phyloP scores from a whole-genome alignment of 257 asterid species.

The Primulina huaijiensis region DNA sequence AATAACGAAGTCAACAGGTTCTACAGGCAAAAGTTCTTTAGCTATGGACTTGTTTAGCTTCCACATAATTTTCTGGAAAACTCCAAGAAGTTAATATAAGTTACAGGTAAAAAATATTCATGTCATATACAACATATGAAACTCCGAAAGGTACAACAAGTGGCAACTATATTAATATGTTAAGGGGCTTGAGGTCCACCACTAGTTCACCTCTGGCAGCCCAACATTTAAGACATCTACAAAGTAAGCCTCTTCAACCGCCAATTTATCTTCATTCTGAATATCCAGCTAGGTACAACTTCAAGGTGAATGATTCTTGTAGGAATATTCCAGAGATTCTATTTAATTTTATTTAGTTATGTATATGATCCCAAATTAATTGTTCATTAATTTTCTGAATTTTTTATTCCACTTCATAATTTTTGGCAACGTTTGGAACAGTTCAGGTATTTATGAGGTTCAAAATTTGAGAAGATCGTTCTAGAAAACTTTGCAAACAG shows the following conservation, averaged over 20 bases:
- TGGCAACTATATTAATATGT: slow-evolving; percentile 13
- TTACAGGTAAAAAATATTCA: slow-evolving; percentile 22
- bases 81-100: slow-evolving; percentile 42
- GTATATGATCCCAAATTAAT: background rate
- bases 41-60: slow-evolving; percentile 98
- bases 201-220: background rate
- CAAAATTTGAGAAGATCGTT: background rate
- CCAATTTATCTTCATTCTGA: slow-evolving; percentile 21
- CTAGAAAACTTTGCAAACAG: slow-evolving; percentile 1
- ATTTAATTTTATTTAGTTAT: slow-evolving; percentile 13
- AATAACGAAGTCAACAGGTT: slow-evolving; percentile 83
- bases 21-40: slow-evolving; percentile 83
- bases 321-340: slow-evolving; percentile 14
- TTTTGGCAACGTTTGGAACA: background rate
- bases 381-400: slow-evolving; percentile 1
- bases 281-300: slow-evolving; percentile 20
- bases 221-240: slow-evolving; percentile 17
- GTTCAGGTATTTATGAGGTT: slow-evolving; percentile 5
- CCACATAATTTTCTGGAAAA: slow-evolving; percentile 98
- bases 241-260: slow-evolving; percentile 26
- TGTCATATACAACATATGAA: slow-evolving; percentile 18
- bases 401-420: background rate
- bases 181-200: slow-evolving; percentile 21
- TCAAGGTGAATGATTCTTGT: slow-evolving; percentile 16
- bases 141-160: slow-evolving; percentile 16